Evolutionary conservation across 2,329 filamentous ascomycete genomes (phyloP).

Genomic region (Colletotrichum cordylinicola): DNA sequence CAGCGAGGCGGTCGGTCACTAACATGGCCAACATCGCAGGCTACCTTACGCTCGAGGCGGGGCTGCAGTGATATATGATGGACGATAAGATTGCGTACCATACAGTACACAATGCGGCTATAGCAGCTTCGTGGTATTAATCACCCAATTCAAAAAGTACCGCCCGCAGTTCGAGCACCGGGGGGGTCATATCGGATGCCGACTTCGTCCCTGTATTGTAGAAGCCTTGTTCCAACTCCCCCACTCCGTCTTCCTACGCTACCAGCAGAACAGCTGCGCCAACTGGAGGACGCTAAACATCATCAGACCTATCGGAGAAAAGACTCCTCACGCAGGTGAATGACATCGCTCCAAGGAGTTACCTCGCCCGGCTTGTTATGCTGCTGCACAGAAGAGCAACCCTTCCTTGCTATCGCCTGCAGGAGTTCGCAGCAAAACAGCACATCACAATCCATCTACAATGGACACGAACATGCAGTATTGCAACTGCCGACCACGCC

Average conservation of each 20-base stretch:
- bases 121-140: background rate
- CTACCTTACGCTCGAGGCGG: background rate
- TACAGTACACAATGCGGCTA: background rate
- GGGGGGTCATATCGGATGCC: constrained; percentile 1
- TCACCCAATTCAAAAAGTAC: background rate
- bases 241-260: background rate
- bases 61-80: background rate
- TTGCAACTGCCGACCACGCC: constrained; percentile 11
- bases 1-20: background rate
- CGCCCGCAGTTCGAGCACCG: background rate
- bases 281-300: background rate
- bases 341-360: background rate
- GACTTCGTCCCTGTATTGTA: background rate
- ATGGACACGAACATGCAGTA: background rate
- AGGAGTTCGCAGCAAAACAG: constrained; percentile 17
- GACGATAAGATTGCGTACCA: background rate
- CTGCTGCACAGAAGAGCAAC: background rate
- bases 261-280: background rate
- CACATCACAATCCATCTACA: background rate
- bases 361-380: background rate
- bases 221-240: background rate
- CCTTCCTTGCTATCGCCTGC: background rate
- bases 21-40: background rate
- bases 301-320: constrained; percentile 16
- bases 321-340: background rate